phyloP scores from a whole-genome alignment of 1,284 basidiomycete genomes.

The Heliocybe sulcata region DNA sequence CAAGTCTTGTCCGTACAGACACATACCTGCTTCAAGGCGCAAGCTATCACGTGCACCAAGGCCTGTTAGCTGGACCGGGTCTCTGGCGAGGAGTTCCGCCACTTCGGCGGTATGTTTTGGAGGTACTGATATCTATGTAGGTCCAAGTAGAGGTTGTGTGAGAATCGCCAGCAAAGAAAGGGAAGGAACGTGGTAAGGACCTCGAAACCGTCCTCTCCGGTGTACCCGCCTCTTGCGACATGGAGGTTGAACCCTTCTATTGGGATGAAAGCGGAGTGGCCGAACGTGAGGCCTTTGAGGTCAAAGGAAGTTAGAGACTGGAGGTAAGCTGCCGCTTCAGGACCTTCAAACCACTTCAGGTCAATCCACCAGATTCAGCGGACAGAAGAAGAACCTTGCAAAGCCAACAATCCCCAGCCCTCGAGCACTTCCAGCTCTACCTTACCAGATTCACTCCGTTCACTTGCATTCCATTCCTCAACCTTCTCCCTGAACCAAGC shows the following conservation, averaged over 20 bases:
- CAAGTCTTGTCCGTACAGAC: slow-evolving; percentile 92
- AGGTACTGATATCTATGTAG: slow-evolving; percentile 79
- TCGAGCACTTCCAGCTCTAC: slow-evolving; percentile 83
- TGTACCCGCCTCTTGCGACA: slow-evolving; percentile 95
- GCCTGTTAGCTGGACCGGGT: slow-evolving; percentile 82
- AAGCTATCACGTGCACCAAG: slow-evolving; percentile 92
- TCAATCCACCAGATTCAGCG: not conserved
- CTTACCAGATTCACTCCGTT: slow-evolving; percentile 38
- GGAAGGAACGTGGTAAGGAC: no score
- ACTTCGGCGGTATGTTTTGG: slow-evolving; percentile 69
- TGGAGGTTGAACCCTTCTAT: slow-evolving; percentile 80
- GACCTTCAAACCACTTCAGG: slow-evolving; percentile 43
- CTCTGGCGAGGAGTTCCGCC: slow-evolving; percentile 63
- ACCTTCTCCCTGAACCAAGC: slow-evolving; percentile 71
- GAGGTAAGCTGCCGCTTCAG: slow-evolving; percentile 75
- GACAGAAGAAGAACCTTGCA: slow-evolving; percentile 59
- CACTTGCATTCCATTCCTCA: slow-evolving; percentile 65
- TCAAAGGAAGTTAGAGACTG: slow-evolving; percentile 72
- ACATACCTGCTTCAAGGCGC: slow-evolving; percentile 96
- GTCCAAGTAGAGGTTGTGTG: slow-evolving; percentile 1
- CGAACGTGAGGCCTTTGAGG: slow-evolving; percentile 71
- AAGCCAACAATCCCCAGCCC: slow-evolving; percentile 82
- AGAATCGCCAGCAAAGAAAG: not conserved
- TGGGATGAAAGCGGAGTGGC: slow-evolving; percentile 70
- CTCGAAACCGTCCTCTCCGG: slow-evolving; percentile 98